Percentiles rank a stretch among this genome's conserved stretches.
Evolutionary conservation across 306 rosid species (phyloP).

Genomic region (Gillenia trifoliata): DNA sequence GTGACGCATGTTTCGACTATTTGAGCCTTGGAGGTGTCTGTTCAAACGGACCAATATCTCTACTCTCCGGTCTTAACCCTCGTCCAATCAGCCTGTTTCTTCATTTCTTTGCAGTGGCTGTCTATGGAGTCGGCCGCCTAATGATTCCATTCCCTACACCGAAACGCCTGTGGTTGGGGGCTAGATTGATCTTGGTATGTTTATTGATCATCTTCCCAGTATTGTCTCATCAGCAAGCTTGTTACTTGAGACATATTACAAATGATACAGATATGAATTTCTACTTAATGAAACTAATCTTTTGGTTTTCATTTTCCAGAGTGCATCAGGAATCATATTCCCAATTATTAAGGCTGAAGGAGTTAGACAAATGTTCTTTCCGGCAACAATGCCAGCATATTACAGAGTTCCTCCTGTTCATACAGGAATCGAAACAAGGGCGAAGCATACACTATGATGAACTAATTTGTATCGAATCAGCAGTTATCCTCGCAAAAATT

Average conservation of each 20-base stretch:
- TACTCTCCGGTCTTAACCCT: slow-evolving; percentile 79
- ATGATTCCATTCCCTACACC: slow-evolving; percentile 65
- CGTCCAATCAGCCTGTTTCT: slow-evolving; percentile 57
- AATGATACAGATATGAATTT: neutral
- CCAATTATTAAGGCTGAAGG: slow-evolving; percentile 83
- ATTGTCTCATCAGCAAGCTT: neutral
- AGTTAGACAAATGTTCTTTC: slow-evolving; percentile 78
- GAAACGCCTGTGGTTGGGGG: slow-evolving; percentile 57
- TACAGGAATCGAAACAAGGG: neutral
- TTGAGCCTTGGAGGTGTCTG: slow-evolving; percentile 75
- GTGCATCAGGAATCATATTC: slow-evolving; percentile 66
- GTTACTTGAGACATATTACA: neutral
- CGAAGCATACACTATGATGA: neutral
- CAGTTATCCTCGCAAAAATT: neutral
- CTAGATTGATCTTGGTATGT: slow-evolving; percentile 50
- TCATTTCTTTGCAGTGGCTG: slow-evolving; percentile 72
- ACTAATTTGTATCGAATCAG: neutral
- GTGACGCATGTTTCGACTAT: slow-evolving; percentile 75
- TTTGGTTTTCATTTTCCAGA: slow-evolving; percentile 30
- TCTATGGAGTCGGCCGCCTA: slow-evolving; percentile 72
- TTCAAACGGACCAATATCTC: slow-evolving; percentile 65
- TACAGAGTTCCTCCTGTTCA: slow-evolving; percentile 61
- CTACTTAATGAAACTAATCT: neutral
- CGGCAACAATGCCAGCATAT: slow-evolving; percentile 65
- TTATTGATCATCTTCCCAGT: neutral